Evolutionary conservation across 1,284 basidiomycete genomes (phyloP).

Genomic region (Trichosporon faecale): DNA sequence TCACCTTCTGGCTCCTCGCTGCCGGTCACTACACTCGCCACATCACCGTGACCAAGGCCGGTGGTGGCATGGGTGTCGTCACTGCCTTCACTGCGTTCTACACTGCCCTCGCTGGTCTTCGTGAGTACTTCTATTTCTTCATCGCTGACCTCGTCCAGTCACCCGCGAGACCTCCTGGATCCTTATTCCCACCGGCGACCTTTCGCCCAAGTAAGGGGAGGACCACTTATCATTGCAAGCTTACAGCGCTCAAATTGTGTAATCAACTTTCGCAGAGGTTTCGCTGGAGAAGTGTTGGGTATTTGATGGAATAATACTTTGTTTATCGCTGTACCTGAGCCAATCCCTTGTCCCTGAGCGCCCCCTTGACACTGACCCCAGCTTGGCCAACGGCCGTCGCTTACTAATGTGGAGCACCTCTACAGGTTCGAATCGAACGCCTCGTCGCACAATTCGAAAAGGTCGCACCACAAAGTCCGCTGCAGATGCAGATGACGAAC

Average conservation of each 20-base stretch:
- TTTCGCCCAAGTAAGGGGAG: conserved; percentile 27
- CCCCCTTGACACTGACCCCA: not conserved
- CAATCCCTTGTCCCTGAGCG: not conserved
- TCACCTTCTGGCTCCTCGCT: conserved; percentile 56
- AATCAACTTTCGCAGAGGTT: not conserved
- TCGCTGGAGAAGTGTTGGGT: conserved; percentile 5
- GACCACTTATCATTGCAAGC: not conserved
- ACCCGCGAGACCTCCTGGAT: conserved; percentile 55
- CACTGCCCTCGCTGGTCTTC: conserved; percentile 56
- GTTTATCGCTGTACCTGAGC: not conserved
- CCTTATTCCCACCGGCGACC: conserved; percentile 54
- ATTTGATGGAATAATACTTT: conserved; percentile 10
- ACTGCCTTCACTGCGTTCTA: conserved; percentile 47
- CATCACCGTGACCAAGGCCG: conserved; percentile 57
- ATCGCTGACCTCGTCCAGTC: conserved; percentile 15
- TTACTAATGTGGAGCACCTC: not conserved
- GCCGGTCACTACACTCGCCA: conserved; percentile 43
- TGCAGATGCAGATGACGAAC: not conserved
- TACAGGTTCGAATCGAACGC: not conserved
- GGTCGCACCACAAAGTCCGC: not conserved
- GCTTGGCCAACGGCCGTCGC: not conserved
- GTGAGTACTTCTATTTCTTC: conserved; percentile 4
- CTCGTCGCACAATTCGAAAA: not conserved
- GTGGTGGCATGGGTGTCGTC: conserved; percentile 65
- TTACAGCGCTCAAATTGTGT: not conserved